Evolutionary conservation across 1,284 basidiomycete species (phyloP), one percentile per base, ranked within the genome.

Genomic region (Puccinia triticina): DNA sequence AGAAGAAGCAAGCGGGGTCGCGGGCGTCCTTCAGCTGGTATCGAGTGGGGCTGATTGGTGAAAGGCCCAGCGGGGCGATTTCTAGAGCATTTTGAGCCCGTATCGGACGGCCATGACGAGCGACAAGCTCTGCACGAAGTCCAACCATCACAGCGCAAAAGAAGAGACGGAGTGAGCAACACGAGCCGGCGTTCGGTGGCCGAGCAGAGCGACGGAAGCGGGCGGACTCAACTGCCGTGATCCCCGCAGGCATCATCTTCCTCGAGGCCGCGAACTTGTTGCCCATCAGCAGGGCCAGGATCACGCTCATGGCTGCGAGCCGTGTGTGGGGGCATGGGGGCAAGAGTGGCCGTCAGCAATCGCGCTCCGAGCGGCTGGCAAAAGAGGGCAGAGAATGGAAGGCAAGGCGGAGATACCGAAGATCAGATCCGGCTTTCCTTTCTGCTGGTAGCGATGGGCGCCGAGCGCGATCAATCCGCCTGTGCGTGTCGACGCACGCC

Each of bases 181-280:
- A 10, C 23, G 14, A 48, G 32, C 23, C n/a, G n/a, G n/a, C 37
- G 21, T 10, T n/a, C 23, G n/a, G n/a, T 40, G 53, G 46, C 18
- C 29, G 14, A 55, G 40, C 26, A 26, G 46, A 29, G 1, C 23
- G 23, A 77, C 26, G 14, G 26, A 53, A 4, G n/a, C 53, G 23
- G 11, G 23, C 23, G 29, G 50, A 69, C 46, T 59, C 48, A 72
- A 81, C 79, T 72, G 79, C 43, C 5, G 79, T 81, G 23, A 81
- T 26, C 34, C 79, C 79, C 21, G 79, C 71, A 37, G 79, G 79
- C 79, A 81, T 81, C 55, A 81, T 32, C 53, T 81, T 81, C 29
- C 46, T 57, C 18, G 79, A 81, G 8, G 53, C 59, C 5, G 74
- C 23, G 40, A 64, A 81, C 40, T 53, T 43, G 46, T 74, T 73